Conservation (phyloP, 495 filamentous ascomycete species). For the Hypomontagnella monticulosa region DNA sequence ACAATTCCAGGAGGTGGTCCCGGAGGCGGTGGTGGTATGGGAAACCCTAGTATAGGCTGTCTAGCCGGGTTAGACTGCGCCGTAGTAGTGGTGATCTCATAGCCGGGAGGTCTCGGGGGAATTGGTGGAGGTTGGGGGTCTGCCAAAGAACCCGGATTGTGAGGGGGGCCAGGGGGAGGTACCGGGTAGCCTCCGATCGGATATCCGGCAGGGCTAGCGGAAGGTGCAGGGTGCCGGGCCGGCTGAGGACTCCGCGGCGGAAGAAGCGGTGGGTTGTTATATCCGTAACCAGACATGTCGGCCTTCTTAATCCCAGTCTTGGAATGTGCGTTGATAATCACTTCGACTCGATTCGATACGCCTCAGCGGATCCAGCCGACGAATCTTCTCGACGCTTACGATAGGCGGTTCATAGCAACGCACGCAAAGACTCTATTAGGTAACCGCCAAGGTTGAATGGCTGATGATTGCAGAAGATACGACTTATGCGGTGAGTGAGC, state of each 20-base stretch:
- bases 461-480: not conserved
- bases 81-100: conserved; percentile 12
- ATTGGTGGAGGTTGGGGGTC: conserved; percentile 23
- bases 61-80: not conserved
- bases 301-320: not conserved
- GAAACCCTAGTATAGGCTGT: conserved; percentile 3
- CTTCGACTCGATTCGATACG: not conserved
- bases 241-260: conserved; percentile 33
- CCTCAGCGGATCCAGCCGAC: not conserved
- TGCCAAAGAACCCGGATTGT: conserved; percentile 10
- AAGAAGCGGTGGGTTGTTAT: conserved; percentile 32
- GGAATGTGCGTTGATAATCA: not conserved
- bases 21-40: conserved; percentile 25
- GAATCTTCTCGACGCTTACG: not conserved
- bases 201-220: conserved; percentile 11
- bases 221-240: conserved; percentile 1
- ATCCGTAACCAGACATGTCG: conserved; percentile 24
- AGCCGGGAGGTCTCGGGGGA: conserved; percentile 34
- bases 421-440: not conserved
- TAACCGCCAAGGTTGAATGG: not conserved
- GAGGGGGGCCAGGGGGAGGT: conserved; percentile 15
- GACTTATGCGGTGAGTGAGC: not conserved
- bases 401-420: not conserved
- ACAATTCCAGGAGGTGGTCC: conserved; percentile 9
- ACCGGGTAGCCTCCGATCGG: conserved; percentile 11